phyloP scores from a whole-genome alignment of 257 asterid genomes.

The Solanum arcanum region DNA sequence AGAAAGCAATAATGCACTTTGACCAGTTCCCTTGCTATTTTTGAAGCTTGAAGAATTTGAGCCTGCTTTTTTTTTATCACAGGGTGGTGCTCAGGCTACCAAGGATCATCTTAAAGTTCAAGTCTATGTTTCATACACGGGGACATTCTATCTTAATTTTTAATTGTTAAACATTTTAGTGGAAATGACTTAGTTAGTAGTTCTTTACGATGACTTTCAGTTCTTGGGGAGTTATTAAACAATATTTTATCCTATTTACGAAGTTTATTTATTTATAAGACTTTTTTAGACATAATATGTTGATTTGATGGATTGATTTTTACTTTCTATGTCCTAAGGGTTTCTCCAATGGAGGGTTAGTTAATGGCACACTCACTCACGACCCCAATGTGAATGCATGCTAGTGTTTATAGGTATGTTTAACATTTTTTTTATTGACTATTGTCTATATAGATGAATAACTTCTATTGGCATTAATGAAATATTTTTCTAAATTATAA shows the following conservation, averaged over 20 bases:
- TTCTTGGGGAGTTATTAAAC: not conserved
- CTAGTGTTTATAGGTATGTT: not conserved
- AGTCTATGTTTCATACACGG: too few relatives aligned
- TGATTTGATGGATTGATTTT: not conserved
- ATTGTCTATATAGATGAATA: too few relatives aligned
- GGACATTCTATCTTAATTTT: not conserved
- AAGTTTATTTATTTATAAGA: too few relatives aligned
- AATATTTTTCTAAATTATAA: too few relatives aligned
- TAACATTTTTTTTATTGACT: too few relatives aligned
- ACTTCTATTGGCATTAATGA: too few relatives aligned
- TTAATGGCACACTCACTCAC: not conserved
- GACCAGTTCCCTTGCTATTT: too few relatives aligned
- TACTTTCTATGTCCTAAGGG: not conserved
- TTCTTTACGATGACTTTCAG: too few relatives aligned
- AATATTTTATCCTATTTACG: not conserved
- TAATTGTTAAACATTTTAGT: not conserved
- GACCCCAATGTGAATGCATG: not conserved
- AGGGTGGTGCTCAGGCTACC: not conserved
- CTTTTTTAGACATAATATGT: not conserved
- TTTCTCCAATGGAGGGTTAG: not conserved
- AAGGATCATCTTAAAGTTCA: not conserved
- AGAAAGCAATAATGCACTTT: too few relatives aligned
- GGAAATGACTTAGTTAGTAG: not conserved
- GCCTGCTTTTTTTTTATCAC: not conserved
- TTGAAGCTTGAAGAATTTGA: too few relatives aligned